Percentiles rank a stretch among this genome's conserved stretches.
phyloP scores from a whole-genome alignment of 495 filamentous ascomycete species.

The Penicillium goetzii region DNA sequence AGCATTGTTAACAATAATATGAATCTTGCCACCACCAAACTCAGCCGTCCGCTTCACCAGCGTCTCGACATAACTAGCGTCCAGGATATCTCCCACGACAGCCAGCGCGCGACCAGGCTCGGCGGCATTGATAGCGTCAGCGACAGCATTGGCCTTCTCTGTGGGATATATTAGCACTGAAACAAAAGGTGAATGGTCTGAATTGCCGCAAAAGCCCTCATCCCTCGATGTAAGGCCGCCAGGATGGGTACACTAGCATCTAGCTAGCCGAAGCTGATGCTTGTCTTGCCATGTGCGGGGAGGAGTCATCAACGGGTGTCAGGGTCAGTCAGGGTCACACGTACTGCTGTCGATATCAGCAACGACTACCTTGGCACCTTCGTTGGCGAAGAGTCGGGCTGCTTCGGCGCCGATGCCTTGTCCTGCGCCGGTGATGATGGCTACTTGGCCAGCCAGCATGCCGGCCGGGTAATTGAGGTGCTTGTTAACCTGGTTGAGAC shows the following conservation, averaged over 20 bases:
- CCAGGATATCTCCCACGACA: slow-evolving; percentile 73
- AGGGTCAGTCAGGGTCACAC: slow-evolving; percentile 19
- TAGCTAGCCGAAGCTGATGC: not conserved
- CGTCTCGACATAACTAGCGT: slow-evolving; percentile 64
- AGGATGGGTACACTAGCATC: not conserved
- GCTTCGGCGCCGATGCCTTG: slow-evolving; percentile 89
- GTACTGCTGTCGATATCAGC: slow-evolving; percentile 77
- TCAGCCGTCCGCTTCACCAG: slow-evolving; percentile 74
- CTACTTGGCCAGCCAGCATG: slow-evolving; percentile 75
- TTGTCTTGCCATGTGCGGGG: slow-evolving; percentile 6
- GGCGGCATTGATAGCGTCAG: slow-evolving; percentile 63
- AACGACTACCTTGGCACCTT: slow-evolving; percentile 81
- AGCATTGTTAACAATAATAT: slow-evolving; percentile 87
- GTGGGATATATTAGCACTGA: slow-evolving; percentile 2
- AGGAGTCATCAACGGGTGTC: not conserved
- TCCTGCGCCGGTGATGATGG: slow-evolving; percentile 85
- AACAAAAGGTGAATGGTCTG: not conserved
- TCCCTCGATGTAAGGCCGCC: not conserved
- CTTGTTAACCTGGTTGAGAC: slow-evolving; percentile 67
- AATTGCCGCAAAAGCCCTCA: not conserved
- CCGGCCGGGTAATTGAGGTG: slow-evolving; percentile 82
- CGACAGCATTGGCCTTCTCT: slow-evolving; percentile 68
- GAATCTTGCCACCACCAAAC: slow-evolving; percentile 83
- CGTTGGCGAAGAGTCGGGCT: slow-evolving; percentile 79
- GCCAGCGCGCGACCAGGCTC: slow-evolving; percentile 66